Evolutionary conservation across 2,329 filamentous ascomycete genomes (phyloP).

Genomic region (Incumbomyces lentus): DNA sequence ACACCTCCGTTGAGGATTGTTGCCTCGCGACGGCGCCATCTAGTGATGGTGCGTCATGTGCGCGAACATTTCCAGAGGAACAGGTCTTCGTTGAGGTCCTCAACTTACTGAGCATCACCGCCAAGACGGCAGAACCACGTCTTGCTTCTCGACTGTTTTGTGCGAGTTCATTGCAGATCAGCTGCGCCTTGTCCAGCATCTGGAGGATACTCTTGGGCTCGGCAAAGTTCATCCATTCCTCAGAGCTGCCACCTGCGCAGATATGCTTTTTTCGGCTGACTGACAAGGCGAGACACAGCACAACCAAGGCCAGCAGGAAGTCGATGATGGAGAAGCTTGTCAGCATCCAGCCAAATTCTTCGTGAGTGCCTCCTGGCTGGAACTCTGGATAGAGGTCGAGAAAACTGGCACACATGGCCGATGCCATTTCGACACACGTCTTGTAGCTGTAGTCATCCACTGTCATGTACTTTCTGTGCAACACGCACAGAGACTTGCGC

Average conservation of each 20-base stretch:
- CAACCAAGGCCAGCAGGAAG: slow-evolving; percentile 51
- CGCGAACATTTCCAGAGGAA: not conserved
- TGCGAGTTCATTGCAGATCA: slow-evolving; percentile 1
- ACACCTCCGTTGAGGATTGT: not conserved
- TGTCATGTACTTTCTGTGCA: slow-evolving; percentile 44
- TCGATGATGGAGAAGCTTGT: slow-evolving; percentile 50
- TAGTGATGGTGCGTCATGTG: not conserved
- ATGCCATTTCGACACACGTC: slow-evolving; percentile 39
- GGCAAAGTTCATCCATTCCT: not conserved
- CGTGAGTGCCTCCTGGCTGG: slow-evolving; percentile 45
- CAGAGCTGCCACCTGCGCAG: not conserved
- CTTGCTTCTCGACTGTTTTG: slow-evolving; percentile 2
- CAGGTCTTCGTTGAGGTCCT: not conserved
- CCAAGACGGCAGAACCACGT: not conserved
- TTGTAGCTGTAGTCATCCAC: slow-evolving; percentile 33
- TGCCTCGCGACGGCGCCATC: not conserved
- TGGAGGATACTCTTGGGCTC: not conserved
- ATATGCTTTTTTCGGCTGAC: not conserved
- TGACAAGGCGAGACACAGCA: slow-evolving; percentile 41
- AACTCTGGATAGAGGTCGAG: slow-evolving; percentile 41
- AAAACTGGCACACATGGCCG: slow-evolving; percentile 40
- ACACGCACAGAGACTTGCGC: slow-evolving; percentile 41
- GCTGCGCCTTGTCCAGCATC: not conserved
- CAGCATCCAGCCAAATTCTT: slow-evolving; percentile 47
- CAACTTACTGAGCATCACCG: not conserved